Base-by-base conservation (phyloP, 805 yeast species). In the Komagataella pseudopastoris region DNA sequence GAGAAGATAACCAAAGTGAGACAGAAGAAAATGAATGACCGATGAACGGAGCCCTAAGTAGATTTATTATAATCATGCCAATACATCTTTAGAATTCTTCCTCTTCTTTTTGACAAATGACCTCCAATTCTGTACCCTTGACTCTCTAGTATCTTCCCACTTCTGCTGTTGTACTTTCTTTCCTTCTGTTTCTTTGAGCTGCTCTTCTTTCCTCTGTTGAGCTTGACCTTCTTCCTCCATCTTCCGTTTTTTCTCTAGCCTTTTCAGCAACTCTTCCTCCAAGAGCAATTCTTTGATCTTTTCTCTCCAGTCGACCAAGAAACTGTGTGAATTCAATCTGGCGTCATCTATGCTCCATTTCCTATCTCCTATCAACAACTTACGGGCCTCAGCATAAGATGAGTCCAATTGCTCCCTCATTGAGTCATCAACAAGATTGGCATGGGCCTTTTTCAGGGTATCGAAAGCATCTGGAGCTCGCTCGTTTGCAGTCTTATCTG, bases 401-500 rank as follows among this genome's bases (percentile, higher is more conserved):
- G 62, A 63, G 24, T 71, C 77, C 12, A 83, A 71, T 51, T 63
- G 58, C 18, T 59, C 60, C 23, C 80, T 64, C 16, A 67, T 58
- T 49, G 62, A 60, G 16, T 66, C 72, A 53, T 74, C 72, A 24
- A 56, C 56, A 10, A 75, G 56, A 4, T 63, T 65, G 0, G 69
- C 61, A 50, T 79, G 76, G 0, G 88, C 81, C 54, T 74, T 76
- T 55, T 80, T 79, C 50, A 83, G 62, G 43, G 69, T 52, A 58
- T 80, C 83, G 61, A 83, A 83, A 2, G 88, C 88, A 36, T 66
- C 72, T 0, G 85, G 78, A 0, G 88, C 87, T n/a, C 70, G 64
- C 0, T 70, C 66, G 56, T 82, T 75, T 30, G 63, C 60, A 1
- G 78, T 71, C 59, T 80, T 81, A 60, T 83, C 90, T 0, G 90